phyloP scores from a whole-genome alignment of 768 basidiomycete species.

The Pleurotus eryngii region DNA sequence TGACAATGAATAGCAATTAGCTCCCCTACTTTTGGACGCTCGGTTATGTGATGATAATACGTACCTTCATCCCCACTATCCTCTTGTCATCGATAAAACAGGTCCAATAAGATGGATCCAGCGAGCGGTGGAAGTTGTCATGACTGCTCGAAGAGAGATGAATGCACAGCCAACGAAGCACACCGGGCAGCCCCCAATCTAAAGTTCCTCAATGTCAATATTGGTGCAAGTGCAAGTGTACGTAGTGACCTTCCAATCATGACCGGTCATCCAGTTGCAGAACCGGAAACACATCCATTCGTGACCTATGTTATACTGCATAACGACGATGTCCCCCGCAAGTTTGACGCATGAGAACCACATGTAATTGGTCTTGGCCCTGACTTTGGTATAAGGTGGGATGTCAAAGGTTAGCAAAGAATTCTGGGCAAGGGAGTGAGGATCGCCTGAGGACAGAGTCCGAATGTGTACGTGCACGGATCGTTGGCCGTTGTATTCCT shows the following conservation, averaged over 20 bases:
- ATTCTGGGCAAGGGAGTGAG: slow-evolving; percentile 39
- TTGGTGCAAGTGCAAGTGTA: background rate
- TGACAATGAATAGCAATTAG: no score
- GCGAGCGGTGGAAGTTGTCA: no score
- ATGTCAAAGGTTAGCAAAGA: slow-evolving; percentile 24
- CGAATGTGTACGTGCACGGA: slow-evolving; percentile 34
- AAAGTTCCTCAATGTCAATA: background rate
- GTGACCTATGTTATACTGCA: no score
- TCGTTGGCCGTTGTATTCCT: slow-evolving; percentile 6
- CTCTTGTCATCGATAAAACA: slow-evolving; percentile 5
- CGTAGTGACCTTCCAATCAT: slow-evolving; percentile 40
- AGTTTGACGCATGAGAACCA: no score
- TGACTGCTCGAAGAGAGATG: no score
- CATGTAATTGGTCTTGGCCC: slow-evolving; percentile 15
- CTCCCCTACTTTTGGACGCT: no score
- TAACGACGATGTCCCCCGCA: no score
- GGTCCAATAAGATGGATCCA: background rate
- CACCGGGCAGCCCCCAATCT: no score
- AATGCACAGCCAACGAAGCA: no score
- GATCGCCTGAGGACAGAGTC: slow-evolving; percentile 36
- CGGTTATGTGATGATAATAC: background rate
- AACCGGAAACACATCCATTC: slow-evolving; percentile 32
- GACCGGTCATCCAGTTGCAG: slow-evolving; percentile 53
- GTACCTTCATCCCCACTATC: slow-evolving; percentile 3
- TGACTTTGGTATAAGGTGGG: slow-evolving; percentile 7